Percentiles rank a stretch among this genome's conserved stretches.
phyloP scores from a whole-genome alignment of 352 stramenopile species.

The Elongisporangium prolatum region DNA sequence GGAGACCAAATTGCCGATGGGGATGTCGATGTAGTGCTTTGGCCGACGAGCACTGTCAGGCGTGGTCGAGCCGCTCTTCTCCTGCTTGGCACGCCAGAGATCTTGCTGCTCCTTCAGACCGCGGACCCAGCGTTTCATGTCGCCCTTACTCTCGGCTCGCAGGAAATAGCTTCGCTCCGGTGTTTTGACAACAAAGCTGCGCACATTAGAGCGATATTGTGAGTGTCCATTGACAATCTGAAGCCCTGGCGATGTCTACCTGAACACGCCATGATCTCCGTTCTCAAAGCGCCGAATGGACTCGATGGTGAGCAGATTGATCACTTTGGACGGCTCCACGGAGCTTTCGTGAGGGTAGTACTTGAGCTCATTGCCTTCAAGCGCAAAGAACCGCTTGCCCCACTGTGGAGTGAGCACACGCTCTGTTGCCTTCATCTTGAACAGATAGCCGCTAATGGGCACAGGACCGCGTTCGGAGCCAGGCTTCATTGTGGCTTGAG shows the following conservation, averaged over 20 bases:
- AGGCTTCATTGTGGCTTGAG: slow-evolving; percentile 44
- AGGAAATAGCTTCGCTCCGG: slow-evolving; percentile 75
- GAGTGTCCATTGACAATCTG: too few relatives aligned
- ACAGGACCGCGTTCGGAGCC: slow-evolving; percentile 44
- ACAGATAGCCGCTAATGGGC: slow-evolving; percentile 77
- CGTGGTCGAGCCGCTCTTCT: slow-evolving; percentile 17
- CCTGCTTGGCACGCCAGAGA: slow-evolving; percentile 59
- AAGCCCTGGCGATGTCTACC: too few relatives aligned
- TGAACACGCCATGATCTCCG: slow-evolving; percentile 73
- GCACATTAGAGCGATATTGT: background rate
- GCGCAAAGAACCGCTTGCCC: slow-evolving; percentile 77
- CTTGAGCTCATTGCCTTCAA: slow-evolving; percentile 73
- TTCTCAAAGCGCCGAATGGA: slow-evolving; percentile 81
- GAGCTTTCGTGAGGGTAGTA: slow-evolving; percentile 71
- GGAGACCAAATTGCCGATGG: slow-evolving; percentile 20
- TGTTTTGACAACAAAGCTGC: slow-evolving; percentile 77
- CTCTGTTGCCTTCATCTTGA: slow-evolving; percentile 81
- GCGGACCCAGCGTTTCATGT: slow-evolving; percentile 87
- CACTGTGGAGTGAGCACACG: slow-evolving; percentile 69
- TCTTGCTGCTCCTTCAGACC: slow-evolving; percentile 80
- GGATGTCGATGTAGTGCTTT: slow-evolving; percentile 77
- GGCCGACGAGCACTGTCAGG: slow-evolving; percentile 38
- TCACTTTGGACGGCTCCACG: slow-evolving; percentile 58
- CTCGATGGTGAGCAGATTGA: slow-evolving; percentile 69
- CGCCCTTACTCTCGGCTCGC: slow-evolving; percentile 72